Base-by-base conservation (phyloP, 176 grass and related monocot species). In the Typha latifolia region DNA sequence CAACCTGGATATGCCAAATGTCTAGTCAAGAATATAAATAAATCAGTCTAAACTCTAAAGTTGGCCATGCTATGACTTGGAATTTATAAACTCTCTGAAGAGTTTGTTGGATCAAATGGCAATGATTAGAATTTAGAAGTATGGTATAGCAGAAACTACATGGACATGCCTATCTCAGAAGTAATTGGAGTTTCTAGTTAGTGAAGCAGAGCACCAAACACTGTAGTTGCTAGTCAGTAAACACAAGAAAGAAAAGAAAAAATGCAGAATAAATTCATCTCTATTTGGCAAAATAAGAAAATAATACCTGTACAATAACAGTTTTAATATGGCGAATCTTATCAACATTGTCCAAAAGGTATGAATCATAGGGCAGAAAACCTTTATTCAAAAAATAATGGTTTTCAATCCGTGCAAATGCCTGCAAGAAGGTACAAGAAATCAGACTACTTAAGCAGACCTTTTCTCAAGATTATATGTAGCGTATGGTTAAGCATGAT, bases 311-410 rank as follows among this genome's bases (percentile, higher is more conserved):
- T 31, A 94, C 84, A 77, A 99, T 90, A 69, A 99, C 76, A 63
- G 79, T 64, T 81, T 86, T 99, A 69, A 99, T 99, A 69, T 99
- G 86, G 27, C 84, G 71, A 76, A 94, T 99, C 77, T 99, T 99
- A 48, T 87, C 95, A 69, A 99, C 62, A 49, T 94, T 99, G 55
- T 99, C 95, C 61, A 99, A 73, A 32, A 99, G 67, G 56, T 90
- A 69, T 1, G 95, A 99, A 47, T 87, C 81, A 48, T 70, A 85
- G 16, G 84, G 62, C 5, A 99, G 75, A 84, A 99, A 99, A 6
- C 95, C 89, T 64, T 94, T 99, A 71, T 99, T 99, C 51, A 87
- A 49, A 49, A 99, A 99, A 74, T 99, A 99, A 68, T 99, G 89
- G 29, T 90, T 99, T 74, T 99, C 86, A 71, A 99, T 99, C 62